Conservation (phyloP, 495 filamentous ascomycete species). For the Alectoria sarmentosa region DNA sequence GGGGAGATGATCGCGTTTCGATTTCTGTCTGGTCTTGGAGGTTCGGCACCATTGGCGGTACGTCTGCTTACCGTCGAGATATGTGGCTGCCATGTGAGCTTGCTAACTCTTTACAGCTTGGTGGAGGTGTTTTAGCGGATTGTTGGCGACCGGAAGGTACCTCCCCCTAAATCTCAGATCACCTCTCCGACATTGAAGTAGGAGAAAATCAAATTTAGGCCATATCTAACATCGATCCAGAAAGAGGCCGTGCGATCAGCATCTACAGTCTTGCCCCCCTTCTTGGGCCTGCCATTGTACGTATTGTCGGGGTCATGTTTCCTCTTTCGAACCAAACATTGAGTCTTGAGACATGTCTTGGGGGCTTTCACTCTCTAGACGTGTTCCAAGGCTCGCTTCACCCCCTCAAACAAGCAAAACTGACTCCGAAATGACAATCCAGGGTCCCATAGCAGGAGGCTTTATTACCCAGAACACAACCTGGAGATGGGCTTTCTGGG, state of each 20-base stretch:
- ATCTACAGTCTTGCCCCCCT: constrained; percentile 61
- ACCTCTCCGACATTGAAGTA: too few relatives aligned
- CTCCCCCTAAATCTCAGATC: too few relatives aligned
- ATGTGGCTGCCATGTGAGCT: neutral
- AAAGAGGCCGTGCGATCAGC: constrained; percentile 57
- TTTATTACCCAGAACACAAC: constrained; percentile 62
- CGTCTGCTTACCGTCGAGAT: constrained; percentile 18
- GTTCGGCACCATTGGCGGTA: constrained; percentile 46
- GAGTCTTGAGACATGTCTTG: too few relatives aligned
- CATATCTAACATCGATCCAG: too few relatives aligned
- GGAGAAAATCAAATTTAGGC: too few relatives aligned
- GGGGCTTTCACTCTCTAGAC: too few relatives aligned
- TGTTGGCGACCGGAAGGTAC: constrained; percentile 56
- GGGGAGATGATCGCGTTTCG: constrained; percentile 48
- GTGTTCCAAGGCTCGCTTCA: too few relatives aligned
- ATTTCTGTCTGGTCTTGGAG: constrained; percentile 53
- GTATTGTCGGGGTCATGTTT: too few relatives aligned
- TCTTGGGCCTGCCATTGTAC: constrained; percentile 59
- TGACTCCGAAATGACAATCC: too few relatives aligned
- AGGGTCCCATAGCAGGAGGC: constrained; percentile 55
- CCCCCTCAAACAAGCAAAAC: too few relatives aligned
- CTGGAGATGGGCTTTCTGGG: constrained; percentile 67
- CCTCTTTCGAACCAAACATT: too few relatives aligned
- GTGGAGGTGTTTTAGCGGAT: constrained; percentile 56
- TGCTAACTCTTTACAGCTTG: constrained; percentile 33